Evolutionary conservation across 192 early-diverging fungal genomes (phyloP).

Genomic region (Coemansia sp.): DNA sequence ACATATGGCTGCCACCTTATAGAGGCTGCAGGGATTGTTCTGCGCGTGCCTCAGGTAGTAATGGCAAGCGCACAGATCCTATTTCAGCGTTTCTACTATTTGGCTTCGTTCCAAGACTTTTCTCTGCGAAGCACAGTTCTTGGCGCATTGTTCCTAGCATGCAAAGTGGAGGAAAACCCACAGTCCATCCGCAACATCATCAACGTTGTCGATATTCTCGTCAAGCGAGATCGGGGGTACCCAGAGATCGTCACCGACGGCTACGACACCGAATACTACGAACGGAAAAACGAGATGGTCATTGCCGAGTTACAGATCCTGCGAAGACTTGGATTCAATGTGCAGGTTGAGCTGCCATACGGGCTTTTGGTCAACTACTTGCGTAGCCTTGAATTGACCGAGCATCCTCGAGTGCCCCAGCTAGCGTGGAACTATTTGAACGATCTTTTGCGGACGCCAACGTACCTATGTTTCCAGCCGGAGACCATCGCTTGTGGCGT

Average conservation of each 20-base stretch:
- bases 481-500: slow-evolving; percentile 79
- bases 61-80: slow-evolving; percentile 96
- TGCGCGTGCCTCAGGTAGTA: slow-evolving; percentile 82
- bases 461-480: slow-evolving; percentile 52
- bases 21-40: slow-evolving; percentile 76
- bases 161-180: slow-evolving; percentile 82
- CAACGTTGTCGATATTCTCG: slow-evolving; percentile 74
- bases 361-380: slow-evolving; percentile 93
- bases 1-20: slow-evolving; percentile 81
- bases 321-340: slow-evolving; percentile 87
- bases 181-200: slow-evolving; percentile 78
- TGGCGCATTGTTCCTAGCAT: slow-evolving; percentile 72
- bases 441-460: slow-evolving; percentile 65
- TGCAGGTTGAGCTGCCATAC: slow-evolving; percentile 96
- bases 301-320: slow-evolving; percentile 88
- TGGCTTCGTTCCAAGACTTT: slow-evolving; percentile 73
- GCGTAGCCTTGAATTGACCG: slow-evolving; percentile 72
- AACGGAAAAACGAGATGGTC: slow-evolving; percentile 77
- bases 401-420: slow-evolving; percentile 75
- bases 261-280: slow-evolving; percentile 66
- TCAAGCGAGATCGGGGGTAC: slow-evolving; percentile 58
- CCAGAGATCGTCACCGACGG: slow-evolving; percentile 58
- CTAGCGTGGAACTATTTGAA: slow-evolving; percentile 94
- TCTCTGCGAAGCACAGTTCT: slow-evolving; percentile 67
- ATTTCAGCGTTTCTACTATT: slow-evolving; percentile 89